Conservation (phyloP, 2,329 filamentous ascomycete genomes). For the Diaporthe australafricana region DNA sequence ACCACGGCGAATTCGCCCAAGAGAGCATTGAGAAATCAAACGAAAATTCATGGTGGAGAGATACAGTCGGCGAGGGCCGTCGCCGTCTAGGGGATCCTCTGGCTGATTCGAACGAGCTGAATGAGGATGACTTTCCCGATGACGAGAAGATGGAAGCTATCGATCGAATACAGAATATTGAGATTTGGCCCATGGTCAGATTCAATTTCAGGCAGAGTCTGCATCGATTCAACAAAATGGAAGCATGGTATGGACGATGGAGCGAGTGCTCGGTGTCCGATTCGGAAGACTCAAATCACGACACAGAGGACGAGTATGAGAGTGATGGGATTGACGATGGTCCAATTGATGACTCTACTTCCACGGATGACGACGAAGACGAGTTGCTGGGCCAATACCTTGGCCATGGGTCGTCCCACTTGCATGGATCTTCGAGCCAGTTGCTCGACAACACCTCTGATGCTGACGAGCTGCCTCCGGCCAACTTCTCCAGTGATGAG, state of each 20-base stretch:
- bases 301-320: constrained; percentile 50
- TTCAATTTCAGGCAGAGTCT: constrained; percentile 41
- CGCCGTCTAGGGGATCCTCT: not conserved
- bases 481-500: constrained; percentile 25
- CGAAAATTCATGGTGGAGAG: not conserved
- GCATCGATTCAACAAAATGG: constrained; percentile 36
- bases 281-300: constrained; percentile 35
- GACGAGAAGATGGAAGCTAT: not conserved
- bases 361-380: constrained; percentile 44
- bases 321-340: constrained; percentile 54
- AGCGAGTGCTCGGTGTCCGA: constrained; percentile 36
- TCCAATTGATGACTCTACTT: constrained; percentile 43
- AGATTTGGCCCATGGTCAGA: constrained; percentile 46
- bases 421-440: not conserved
- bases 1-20: constrained; percentile 46
- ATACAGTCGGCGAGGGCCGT: not conserved
- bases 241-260: constrained; percentile 1
- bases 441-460: not conserved
- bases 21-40: not conserved
- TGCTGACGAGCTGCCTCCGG: not conserved
- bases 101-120: not conserved
- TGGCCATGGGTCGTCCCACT: constrained; percentile 33
- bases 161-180: constrained; percentile 30
- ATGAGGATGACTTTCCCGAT: not conserved
- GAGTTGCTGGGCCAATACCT: constrained; percentile 36